Evolutionary conservation across 2,329 filamentous ascomycete species (phyloP).

Genomic region (Helminthosporium solani): DNA sequence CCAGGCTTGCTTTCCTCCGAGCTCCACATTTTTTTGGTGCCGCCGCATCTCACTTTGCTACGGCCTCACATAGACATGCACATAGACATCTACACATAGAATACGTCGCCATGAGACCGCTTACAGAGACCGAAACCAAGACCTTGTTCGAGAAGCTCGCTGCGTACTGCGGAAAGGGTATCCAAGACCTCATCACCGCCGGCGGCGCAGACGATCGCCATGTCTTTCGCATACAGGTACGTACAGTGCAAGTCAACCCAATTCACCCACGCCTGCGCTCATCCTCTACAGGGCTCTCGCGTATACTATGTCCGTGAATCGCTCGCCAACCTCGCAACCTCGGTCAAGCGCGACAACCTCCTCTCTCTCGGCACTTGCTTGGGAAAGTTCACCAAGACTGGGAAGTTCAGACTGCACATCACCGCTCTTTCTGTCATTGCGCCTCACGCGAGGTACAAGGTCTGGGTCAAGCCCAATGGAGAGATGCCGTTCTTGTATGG

Average conservation of each 20-base stretch:
- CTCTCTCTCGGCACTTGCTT: conserved; percentile 88
- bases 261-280: conserved; percentile 6
- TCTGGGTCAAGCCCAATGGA: conserved; percentile 95
- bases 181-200: conserved; percentile 68
- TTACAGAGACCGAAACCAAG: conserved; percentile 77
- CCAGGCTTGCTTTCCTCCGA: conserved; percentile 20
- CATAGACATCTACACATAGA: neutral
- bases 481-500: conserved; percentile 98
- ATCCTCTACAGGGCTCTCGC: conserved; percentile 66
- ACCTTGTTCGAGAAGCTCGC: conserved; percentile 90
- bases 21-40: conserved; percentile 19
- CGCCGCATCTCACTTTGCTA: conserved; percentile 2
- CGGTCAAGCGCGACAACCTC: conserved; percentile 76
- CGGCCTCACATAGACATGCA: conserved; percentile 5
- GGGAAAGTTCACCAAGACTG: conserved; percentile 94
- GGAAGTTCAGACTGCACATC: conserved; percentile 92
- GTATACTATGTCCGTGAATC: conserved; percentile 92
- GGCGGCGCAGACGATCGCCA: conserved; percentile 39
- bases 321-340: conserved; percentile 87
- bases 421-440: conserved; percentile 88
- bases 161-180: conserved; percentile 83
- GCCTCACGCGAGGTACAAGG: conserved; percentile 90
- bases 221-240: conserved; percentile 54
- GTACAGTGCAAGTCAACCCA: conserved; percentile 38
- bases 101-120: conserved; percentile 80